phyloP scores from a whole-genome alignment of 2,329 filamentous ascomycete species.

The Trichoderma lentiforme region DNA sequence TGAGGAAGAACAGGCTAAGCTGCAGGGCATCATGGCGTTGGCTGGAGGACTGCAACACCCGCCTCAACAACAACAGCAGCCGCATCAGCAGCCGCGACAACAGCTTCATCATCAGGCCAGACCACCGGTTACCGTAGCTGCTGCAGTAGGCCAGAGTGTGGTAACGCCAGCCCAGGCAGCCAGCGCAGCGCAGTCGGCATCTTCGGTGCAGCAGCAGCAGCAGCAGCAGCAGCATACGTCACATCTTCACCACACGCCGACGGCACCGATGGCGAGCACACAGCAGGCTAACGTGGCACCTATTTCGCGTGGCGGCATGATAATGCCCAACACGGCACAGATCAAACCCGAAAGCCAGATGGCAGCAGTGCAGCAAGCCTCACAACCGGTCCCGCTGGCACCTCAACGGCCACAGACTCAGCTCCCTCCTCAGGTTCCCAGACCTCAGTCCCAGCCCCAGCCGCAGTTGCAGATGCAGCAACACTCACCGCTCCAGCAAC shows the following conservation, averaged over 20 bases:
- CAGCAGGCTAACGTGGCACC: slow-evolving; percentile 2
- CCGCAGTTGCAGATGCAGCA: slow-evolving; percentile 22
- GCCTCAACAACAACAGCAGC: slow-evolving; percentile 19
- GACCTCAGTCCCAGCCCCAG: slow-evolving; percentile 21
- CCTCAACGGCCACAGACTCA: slow-evolving; percentile 29
- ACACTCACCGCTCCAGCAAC: slow-evolving; percentile 16
- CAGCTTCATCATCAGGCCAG: slow-evolving; percentile 28
- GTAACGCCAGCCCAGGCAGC: slow-evolving; percentile 35
- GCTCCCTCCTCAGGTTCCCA: slow-evolving; percentile 29
- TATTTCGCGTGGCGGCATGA: slow-evolving; percentile 1
- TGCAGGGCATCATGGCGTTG: slow-evolving; percentile 59
- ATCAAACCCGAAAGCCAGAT: slow-evolving; percentile 25
- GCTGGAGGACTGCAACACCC: slow-evolving; percentile 50
- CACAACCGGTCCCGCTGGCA: slow-evolving; percentile 29
- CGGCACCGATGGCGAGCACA: not conserved
- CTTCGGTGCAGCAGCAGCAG: slow-evolving; percentile 19
- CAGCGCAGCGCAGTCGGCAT: slow-evolving; percentile 28
- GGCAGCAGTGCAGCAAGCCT: slow-evolving; percentile 31
- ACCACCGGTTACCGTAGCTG: slow-evolving; percentile 25
- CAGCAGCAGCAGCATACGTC: slow-evolving; percentile 10
- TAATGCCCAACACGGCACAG: slow-evolving; percentile 23
- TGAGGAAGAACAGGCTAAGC: slow-evolving; percentile 57
- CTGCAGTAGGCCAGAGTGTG: slow-evolving; percentile 29
- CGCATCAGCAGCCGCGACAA: slow-evolving; percentile 35
- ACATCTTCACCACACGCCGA: slow-evolving; percentile 23